Percentiles rank a stretch among this genome's conserved stretches.
Evolutionary conservation across 2,329 filamentous ascomycete species (phyloP).

Genomic region (Verticillium dahliae): DNA sequence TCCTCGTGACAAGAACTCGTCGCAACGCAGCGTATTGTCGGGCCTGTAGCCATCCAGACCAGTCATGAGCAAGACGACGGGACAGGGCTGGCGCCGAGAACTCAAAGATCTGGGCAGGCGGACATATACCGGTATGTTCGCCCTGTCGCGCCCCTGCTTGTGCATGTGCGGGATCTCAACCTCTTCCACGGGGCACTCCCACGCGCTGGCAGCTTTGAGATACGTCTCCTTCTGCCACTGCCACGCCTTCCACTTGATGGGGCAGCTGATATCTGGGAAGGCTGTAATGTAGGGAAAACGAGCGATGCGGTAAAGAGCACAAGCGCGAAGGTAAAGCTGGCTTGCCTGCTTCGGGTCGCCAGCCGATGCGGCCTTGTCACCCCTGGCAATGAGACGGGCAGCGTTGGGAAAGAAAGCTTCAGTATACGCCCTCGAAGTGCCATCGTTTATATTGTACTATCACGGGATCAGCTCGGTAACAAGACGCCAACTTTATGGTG

Average conservation of each 20-base stretch:
- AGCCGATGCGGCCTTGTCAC: conserved; percentile 38
- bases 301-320: conserved; percentile 66
- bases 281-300: conserved; percentile 56
- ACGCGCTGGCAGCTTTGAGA: conserved; percentile 46
- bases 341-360: conserved; percentile 48
- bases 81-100: conserved; percentile 20
- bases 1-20: conserved; percentile 56
- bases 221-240: conserved; percentile 58
- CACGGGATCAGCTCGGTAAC: neutral
- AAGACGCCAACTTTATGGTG: too few relatives aligned
- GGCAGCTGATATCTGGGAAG: conserved; percentile 29
- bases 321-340: conserved; percentile 62
- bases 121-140: conserved; percentile 57
- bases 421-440: conserved; percentile 60
- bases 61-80: conserved; percentile 50
- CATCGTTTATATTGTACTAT: conserved; percentile 55
- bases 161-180: conserved; percentile 53
- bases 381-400: conserved; percentile 45
- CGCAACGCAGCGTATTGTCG: conserved; percentile 53
- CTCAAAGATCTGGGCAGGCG: conserved; percentile 45
- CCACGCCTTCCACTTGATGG: conserved; percentile 57
- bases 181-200: conserved; percentile 55
- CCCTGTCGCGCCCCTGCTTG: conserved; percentile 41
- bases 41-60: conserved; percentile 58
- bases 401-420: conserved; percentile 55